phyloP scores from a whole-genome alignment of 2,329 filamentous ascomycete species.

The Apiospora saccharicola region DNA sequence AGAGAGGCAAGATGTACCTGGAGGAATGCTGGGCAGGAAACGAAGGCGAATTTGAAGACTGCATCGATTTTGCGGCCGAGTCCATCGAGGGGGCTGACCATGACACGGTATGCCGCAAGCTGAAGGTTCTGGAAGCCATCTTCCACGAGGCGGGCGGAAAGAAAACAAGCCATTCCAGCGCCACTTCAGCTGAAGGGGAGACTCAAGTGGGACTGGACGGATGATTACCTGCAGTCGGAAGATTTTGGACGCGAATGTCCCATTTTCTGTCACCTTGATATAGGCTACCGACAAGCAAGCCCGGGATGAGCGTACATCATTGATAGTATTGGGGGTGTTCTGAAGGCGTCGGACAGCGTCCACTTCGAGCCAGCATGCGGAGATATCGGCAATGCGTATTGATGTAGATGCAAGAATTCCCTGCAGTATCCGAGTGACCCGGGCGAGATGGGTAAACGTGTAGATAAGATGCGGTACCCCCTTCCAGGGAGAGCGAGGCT shows the following conservation, averaged over 20 bases:
- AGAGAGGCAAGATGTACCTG: neutral
- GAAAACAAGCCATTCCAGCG: neutral
- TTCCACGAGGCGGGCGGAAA: slow-evolving; percentile 2
- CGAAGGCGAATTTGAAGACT: neutral
- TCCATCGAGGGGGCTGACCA: neutral
- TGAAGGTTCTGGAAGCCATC: neutral
- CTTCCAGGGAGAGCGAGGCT: neutral
- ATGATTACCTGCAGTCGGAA: neutral
- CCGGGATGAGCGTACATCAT: neutral
- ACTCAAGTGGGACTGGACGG: neutral
- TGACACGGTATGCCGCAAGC: neutral
- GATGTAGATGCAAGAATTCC: neutral
- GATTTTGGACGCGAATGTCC: neutral
- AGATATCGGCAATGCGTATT: neutral
- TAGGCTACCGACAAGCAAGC: neutral
- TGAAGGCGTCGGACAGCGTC: neutral
- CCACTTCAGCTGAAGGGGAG: neutral
- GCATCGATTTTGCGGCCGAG: neutral
- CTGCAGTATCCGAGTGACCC: neutral
- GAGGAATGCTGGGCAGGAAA: slow-evolving; percentile 11
- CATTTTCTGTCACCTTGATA: neutral
- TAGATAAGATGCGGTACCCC: neutral
- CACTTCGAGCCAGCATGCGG: neutral
- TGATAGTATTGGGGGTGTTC: neutral
- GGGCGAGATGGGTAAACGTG: neutral